These are phyloP conservation scores for Starmerella bacillaris DNA, from an alignment of 805 yeast genomes.

Conservation along the genomic window DNA sequence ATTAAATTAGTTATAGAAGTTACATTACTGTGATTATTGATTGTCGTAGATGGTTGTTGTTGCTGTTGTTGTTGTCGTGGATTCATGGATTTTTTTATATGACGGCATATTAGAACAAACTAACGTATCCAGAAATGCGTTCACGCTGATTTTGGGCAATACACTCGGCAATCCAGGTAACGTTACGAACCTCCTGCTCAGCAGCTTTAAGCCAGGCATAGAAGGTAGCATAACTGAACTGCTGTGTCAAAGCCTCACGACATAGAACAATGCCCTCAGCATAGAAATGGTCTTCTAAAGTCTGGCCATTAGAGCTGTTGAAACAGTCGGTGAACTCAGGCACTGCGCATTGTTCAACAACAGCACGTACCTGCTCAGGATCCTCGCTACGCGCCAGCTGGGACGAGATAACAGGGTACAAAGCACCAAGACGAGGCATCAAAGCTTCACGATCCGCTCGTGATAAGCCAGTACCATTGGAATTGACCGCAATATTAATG, in stretches of 20 bases:
- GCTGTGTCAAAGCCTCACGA: slow-evolving; percentile 88
- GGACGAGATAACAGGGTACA: slow-evolving; percentile 51
- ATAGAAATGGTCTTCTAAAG: slow-evolving; percentile 87
- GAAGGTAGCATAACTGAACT: slow-evolving; percentile 70
- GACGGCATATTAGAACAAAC: slow-evolving; percentile 70
- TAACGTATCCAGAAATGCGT: slow-evolving; percentile 74
- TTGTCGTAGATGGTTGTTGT: too few species aligned
- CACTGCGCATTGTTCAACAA: slow-evolving; percentile 19
- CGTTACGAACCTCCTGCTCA: slow-evolving; percentile 92
- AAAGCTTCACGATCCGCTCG: slow-evolving; percentile 50
- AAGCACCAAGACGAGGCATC: slow-evolving; percentile 67
- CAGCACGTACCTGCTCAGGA: slow-evolving; percentile 53
- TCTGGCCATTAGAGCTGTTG: slow-evolving; percentile 33
- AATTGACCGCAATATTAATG: slow-evolving; percentile 78
- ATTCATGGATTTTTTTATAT: too few species aligned
- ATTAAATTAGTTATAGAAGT: too few species aligned
- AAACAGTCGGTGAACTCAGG: slow-evolving; percentile 26
- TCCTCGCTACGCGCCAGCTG: slow-evolving; percentile 66
- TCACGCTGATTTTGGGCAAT: slow-evolving; percentile 96
- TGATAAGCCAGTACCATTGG: slow-evolving; percentile 67
- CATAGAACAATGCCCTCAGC: slow-evolving; percentile 81
- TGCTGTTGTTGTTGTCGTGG: too few species aligned
- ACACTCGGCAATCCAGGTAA: slow-evolving; percentile 99
- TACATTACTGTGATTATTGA: too few species aligned
- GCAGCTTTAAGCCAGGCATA: slow-evolving; percentile 95